Base-by-base conservation (phyloP, 2,329 filamentous ascomycete genomes). In the Xylariales sp. region DNA sequence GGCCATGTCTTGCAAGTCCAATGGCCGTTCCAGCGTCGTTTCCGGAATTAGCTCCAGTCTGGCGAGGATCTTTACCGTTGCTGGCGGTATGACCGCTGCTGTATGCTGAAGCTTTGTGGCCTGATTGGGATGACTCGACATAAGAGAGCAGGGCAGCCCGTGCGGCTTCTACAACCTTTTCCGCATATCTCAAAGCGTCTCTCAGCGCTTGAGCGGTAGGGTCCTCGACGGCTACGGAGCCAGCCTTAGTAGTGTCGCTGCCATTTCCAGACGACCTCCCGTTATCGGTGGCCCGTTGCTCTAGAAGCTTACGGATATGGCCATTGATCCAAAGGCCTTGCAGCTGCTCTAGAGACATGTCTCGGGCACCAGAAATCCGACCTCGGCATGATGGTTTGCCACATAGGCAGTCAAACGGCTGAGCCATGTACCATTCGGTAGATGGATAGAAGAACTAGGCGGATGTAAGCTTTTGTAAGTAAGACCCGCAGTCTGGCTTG, bases 371-470 rank as follows among this genome's bases (percentile, higher is more conserved):
- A 31, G 64, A 60, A 48, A 88, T 84, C 48, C 61, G 69, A 12
- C 82, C 81, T 39, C 72, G 70, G 63, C 84, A 88, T 15, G 65
- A 64, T 0, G 66, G 50, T 4, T 68, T 69, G 46, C 71, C 69
- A 57, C 84, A 88, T 45, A 74, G 66, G 58, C 84, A 88, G 45
- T 74, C 64, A 56, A 88, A 88, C 4, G 80, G 73, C 66, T 87
- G 83, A 22, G 78, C 78, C 83, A 88, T 86, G 54, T 70, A 55
- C 82, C 82, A 88, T 62, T 88, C 84, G 1, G 82, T 86, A 40
- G 80, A 85, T 4, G 84, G 82, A 53, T 88, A 88, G 64, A 87
- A 88, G 66, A 86, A 88, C 57, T 77, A 39, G 21, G 28, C 24
- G 11, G 25, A 35, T 40, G 37, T 19, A 40, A 45, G 31, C 32